Evolutionary conservation across 2,329 filamentous ascomycete species (phyloP), one percentile per base, ranked within the genome.

Genomic region (Neofusicoccum ribis): DNA sequence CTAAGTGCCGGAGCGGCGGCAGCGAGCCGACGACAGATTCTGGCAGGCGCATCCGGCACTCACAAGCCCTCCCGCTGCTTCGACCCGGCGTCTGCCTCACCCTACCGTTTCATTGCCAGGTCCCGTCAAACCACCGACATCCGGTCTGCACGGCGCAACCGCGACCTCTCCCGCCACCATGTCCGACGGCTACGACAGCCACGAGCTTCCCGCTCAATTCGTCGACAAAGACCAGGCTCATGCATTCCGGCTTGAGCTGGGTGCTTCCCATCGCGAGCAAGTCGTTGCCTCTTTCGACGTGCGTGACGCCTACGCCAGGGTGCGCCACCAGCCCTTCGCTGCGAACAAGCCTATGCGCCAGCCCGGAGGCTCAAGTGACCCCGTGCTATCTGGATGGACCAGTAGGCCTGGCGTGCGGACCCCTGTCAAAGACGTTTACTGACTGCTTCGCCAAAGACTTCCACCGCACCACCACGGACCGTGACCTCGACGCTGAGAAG

Each of bases 181-280:
- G 43, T 46, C 27, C 31, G 31, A 23, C 41, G 23, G 6, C 5
- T 5, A 27, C 31, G 9, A 46, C 31, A n/a, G 56, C 17, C 5
- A 43, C 11, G 17, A 15, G 5, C 12, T 4, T 12, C 34, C 2
- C 51, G 36, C 36, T 27, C 3, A 23, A 7, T n/a, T 6, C 51
- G 20, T 56, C 12, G 61, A 64, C 12, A n/a, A 47, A 17, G 61
- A 64, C 23, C 49, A 64, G 41, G 20, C 41, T 31, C 37, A 46
- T 8, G 61, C 61, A 4, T 64, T 64, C 50, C 27, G 43, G 11
- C 23, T 41, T 3, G 63, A 64, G 27, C 63, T 64, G 2, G 63
- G 63, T 8, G 27, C 43, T 14, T 31, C n/a, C 44, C 49, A 64
- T 43, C 63, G 63, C 27, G 63, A 64, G 34, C 31, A 14, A 2